Conservation (phyloP, 768 basidiomycete genomes). For the Infundibulicybe gibba region DNA sequence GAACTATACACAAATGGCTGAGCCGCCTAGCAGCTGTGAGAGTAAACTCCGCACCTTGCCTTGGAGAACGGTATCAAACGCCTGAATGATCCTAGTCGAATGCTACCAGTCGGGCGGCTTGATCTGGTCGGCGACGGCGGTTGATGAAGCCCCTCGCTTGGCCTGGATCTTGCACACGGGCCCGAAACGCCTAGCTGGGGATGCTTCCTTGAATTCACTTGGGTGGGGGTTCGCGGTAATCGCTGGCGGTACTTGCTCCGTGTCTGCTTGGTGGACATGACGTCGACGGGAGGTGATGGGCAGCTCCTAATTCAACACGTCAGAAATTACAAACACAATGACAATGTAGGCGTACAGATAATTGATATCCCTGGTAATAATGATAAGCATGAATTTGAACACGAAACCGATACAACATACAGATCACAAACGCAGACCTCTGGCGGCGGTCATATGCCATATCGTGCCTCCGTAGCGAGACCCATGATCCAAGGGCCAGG, state of each 20-base stretch:
- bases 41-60: slow-evolving; percentile 56
- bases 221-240: slow-evolving; percentile 27
- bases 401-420: slow-evolving; percentile 36
- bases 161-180: slow-evolving; percentile 90
- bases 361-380: slow-evolving; percentile 64
- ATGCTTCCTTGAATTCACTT: slow-evolving; percentile 93
- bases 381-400: slow-evolving; percentile 1
- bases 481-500: slow-evolving; percentile 97
- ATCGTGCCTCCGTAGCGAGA: slow-evolving; percentile 79
- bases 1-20: slow-evolving; percentile 42
- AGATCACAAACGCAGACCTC: slow-evolving; percentile 89
- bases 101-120: slow-evolving; percentile 95
- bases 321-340: slow-evolving; percentile 9
- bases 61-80: slow-evolving; percentile 83
- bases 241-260: slow-evolving; percentile 77
- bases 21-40: slow-evolving; percentile 1
- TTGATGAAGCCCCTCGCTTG: slow-evolving; percentile 73
- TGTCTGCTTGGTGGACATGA: slow-evolving; percentile 74
- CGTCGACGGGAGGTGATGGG: slow-evolving; percentile 70
- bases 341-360: slow-evolving; percentile 52
- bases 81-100: slow-evolving; percentile 84
- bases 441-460: slow-evolving; percentile 66
- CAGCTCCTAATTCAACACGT: slow-evolving; percentile 52
- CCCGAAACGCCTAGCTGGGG: slow-evolving; percentile 88
- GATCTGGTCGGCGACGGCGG: slow-evolving; percentile 86